Base-by-base conservation (phyloP, 2,329 filamentous ascomycete genomes). In the Hortaea werneckii region DNA sequence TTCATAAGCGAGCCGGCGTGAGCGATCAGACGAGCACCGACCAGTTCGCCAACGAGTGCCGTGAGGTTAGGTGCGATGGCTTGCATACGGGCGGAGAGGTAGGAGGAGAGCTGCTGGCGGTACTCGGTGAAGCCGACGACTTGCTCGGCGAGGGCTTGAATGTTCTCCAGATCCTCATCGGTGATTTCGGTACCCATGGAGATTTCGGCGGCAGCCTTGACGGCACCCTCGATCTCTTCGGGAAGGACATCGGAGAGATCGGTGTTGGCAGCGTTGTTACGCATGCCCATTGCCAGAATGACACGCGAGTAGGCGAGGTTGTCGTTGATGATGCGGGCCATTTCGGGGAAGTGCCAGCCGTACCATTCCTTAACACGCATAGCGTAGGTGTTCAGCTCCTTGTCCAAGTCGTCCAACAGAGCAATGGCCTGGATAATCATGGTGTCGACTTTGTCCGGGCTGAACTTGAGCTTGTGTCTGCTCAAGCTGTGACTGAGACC, bases 291-390 rank as follows among this genome's bases (percentile, higher is more conserved):
- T 54, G 83, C 79, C 42, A 95, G 72, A 48, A 98, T 87, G 48
- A 98, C 82, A 56, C 83, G 83, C 49, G 89, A 82, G 66, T 95
- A 98, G 54, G 89, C 89, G 52, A 95, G 73, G 71, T 98, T 98
- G 76, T 98, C 92, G 68, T 94, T 94, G 57, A 95, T 77, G 63
- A 96, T 95, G 72, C 89, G 90, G 63, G 87, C 89, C 77, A 98
- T 82, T 74, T 98, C 92, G 37, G 92, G 92, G 75, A 96, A 98
- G 71, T 96, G 92, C 92, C 92, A 98, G 61, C 92, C 92, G 66
- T 98, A 98, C 92, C 92, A 98, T 70, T 98, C 92, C 80, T 96
- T 96, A 51, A 95, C 88, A 67, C 92, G 79, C 92, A 98, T 98
- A 54, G 92, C 90, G 65, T 95, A 96, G 58, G 87, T 92, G 75